A percentile compares a stretch with the other conserved stretches of the same genome.
phyloP scores from a whole-genome alignment of 2,329 filamentous ascomycete species.

The Hymenoscyphus salicellus region DNA sequence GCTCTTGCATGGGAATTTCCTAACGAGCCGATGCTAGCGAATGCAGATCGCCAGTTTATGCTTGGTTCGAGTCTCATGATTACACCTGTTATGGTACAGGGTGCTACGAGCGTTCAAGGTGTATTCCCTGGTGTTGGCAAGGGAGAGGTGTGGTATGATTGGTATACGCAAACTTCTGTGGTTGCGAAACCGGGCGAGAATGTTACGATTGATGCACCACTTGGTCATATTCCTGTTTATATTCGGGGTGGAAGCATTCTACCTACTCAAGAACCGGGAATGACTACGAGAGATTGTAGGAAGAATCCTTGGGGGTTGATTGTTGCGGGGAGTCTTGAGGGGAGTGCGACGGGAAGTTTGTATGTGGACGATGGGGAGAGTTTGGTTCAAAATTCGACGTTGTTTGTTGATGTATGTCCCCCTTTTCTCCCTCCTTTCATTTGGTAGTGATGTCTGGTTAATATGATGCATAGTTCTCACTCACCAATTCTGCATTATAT shows the following conservation, averaged over 20 bases:
- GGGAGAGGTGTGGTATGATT: slow-evolving; percentile 52
- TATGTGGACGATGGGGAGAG: slow-evolving; percentile 78
- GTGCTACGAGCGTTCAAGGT: slow-evolving; percentile 43
- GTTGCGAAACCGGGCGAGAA: slow-evolving; percentile 45
- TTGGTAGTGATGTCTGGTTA: background rate
- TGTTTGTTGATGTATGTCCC: slow-evolving; percentile 45
- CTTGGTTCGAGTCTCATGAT: slow-evolving; percentile 65
- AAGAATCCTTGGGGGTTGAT: slow-evolving; percentile 68
- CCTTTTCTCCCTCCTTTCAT: background rate
- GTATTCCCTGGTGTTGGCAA: slow-evolving; percentile 51
- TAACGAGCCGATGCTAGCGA: slow-evolving; percentile 63
- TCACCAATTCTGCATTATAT: slow-evolving; percentile 44
- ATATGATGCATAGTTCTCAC: slow-evolving; percentile 40
- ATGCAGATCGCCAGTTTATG: slow-evolving; percentile 69
- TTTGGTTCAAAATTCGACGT: slow-evolving; percentile 55
- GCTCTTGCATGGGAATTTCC: slow-evolving; percentile 69
- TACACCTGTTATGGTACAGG: slow-evolving; percentile 50
- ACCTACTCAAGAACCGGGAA: slow-evolving; percentile 54
- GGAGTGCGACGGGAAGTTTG: slow-evolving; percentile 62
- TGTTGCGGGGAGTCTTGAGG: slow-evolving; percentile 61
- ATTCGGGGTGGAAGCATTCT: slow-evolving; percentile 64
- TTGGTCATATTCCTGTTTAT: slow-evolving; percentile 62
- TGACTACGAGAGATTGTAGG: slow-evolving; percentile 63
- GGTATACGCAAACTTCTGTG: slow-evolving; percentile 47
- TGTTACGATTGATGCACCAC: slow-evolving; percentile 40